phyloP scores from a whole-genome alignment of 257 asterid genomes.

The Handroanthus guayacan region DNA sequence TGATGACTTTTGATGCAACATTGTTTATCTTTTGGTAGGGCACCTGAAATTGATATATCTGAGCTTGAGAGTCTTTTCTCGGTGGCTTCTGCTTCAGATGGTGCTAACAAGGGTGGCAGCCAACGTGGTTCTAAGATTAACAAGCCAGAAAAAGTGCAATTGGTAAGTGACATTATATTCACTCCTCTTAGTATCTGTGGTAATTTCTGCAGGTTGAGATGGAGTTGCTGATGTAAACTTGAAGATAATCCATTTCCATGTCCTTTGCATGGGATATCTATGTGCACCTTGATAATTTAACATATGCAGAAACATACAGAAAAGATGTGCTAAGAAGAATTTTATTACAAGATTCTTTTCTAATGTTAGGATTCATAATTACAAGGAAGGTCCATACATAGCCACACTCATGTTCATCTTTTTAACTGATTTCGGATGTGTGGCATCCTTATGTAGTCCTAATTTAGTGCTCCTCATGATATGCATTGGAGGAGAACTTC shows the following conservation, averaged over 20 bases:
- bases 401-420: neutral
- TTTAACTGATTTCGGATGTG: neutral
- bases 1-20: conserved; percentile 42
- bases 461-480: neutral
- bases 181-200: conserved; percentile 32
- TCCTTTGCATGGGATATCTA: conserved; percentile 26
- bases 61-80: conserved; percentile 99
- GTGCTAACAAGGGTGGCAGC: conserved; percentile 70
- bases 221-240: conserved; percentile 23
- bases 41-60: conserved; percentile 94
- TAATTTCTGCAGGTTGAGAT: conserved; percentile 16
- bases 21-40: conserved; percentile 54
- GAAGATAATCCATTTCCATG: conserved; percentile 12
- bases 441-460: neutral
- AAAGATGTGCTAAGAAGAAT: conserved; percentile 16
- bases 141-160: conserved; percentile 96
- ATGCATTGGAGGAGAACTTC: conserved; percentile 7
- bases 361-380: neutral
- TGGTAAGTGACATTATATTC: conserved; percentile 63
- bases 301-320: conserved; percentile 10
- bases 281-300: neutral
- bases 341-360: neutral
- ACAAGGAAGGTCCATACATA: conserved; percentile 14
- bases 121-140: conserved; percentile 81
- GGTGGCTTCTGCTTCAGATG: conserved; percentile 89